phyloP scores from a whole-genome alignment of 441 rosid genomes.

The Adansonia madagascariensis region DNA sequence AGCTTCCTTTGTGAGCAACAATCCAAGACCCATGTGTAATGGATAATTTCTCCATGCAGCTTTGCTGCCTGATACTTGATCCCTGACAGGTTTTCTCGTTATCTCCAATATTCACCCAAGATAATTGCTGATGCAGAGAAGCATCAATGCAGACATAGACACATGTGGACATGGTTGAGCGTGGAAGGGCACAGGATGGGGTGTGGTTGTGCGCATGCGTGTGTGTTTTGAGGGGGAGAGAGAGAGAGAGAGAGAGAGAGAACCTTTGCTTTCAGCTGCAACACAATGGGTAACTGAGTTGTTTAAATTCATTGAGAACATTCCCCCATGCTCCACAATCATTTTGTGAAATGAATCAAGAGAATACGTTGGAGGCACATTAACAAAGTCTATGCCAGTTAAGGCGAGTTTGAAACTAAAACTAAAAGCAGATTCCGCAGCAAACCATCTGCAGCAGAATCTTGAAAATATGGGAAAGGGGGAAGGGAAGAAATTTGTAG shows the following conservation, averaged over 20 bases:
- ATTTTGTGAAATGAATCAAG: constrained; percentile 80
- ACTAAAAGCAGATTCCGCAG: not conserved
- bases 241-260: constrained; percentile 34
- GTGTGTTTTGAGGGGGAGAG: not conserved
- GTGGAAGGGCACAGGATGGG: not conserved
- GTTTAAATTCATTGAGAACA: constrained; percentile 94
- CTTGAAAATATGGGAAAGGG: not conserved
- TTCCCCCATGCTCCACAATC: constrained; percentile 96
- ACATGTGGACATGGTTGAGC: constrained; percentile 6
- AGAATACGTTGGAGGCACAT: constrained; percentile 64
- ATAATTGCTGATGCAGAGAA: constrained; percentile 11
- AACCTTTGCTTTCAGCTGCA: constrained; percentile 94
- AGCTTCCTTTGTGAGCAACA: constrained; percentile 77
- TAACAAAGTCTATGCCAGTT: constrained; percentile 73
- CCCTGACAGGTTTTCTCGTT: constrained; percentile 53
- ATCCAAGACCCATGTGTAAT: constrained; percentile 87
- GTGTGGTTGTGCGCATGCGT: not conserved
- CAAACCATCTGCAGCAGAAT: not conserved
- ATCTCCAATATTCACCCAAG: constrained; percentile 16
- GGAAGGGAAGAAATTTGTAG: not conserved
- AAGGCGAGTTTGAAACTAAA: constrained; percentile 43
- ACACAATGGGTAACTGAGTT: constrained; percentile 84
- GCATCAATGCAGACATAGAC: not conserved
- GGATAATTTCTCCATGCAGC: constrained; percentile 77
- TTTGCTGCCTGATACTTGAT: constrained; percentile 90